phyloP scores from a whole-genome alignment of 768 basidiomycete genomes.

The Paxillus involutus region DNA sequence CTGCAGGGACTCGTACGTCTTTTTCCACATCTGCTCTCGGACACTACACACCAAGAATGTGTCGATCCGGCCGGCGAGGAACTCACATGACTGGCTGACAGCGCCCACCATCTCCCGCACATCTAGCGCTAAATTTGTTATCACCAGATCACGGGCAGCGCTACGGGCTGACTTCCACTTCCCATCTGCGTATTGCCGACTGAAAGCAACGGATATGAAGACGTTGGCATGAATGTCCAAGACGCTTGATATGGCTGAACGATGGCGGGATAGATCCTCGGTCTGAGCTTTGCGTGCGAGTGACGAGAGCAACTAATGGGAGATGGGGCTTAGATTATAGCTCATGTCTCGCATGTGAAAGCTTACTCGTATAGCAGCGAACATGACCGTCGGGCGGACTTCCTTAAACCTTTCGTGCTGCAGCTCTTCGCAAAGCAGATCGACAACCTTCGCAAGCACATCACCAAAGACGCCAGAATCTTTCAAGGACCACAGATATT shows the following conservation, averaged over 20 bases:
- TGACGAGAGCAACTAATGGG: conserved; percentile 32
- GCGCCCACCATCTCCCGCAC: conserved; percentile 30
- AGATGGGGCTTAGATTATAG: conserved; percentile 6
- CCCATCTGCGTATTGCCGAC: conserved; percentile 35
- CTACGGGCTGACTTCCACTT: conserved; percentile 44
- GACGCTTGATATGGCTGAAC: conserved; percentile 33
- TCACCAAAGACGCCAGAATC: conserved; percentile 52
- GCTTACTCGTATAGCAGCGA: conserved; percentile 63
- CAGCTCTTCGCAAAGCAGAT: conserved; percentile 76
- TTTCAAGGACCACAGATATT: conserved; percentile 59
- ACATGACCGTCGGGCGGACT: conserved; percentile 59
- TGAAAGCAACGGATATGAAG: conserved; percentile 48
- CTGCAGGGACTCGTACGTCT: conserved; percentile 58
- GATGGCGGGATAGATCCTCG: conserved; percentile 25
- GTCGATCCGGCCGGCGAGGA: conserved; percentile 29
- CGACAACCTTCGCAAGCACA: conserved; percentile 68
- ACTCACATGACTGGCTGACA: conserved; percentile 33
- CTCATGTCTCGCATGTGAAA: background rate
- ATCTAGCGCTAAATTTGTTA: conserved; percentile 32
- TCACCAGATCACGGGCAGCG: conserved; percentile 43
- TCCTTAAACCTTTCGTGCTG: conserved; percentile 74
- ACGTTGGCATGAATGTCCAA: conserved; percentile 52
- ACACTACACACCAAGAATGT: conserved; percentile 40
- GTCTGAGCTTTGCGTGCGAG: conserved; percentile 33
- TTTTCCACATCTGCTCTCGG: conserved; percentile 66